Evolutionary conservation across 1,284 basidiomycete genomes (phyloP).

Genomic region (Cryptococcus neoformans): DNA sequence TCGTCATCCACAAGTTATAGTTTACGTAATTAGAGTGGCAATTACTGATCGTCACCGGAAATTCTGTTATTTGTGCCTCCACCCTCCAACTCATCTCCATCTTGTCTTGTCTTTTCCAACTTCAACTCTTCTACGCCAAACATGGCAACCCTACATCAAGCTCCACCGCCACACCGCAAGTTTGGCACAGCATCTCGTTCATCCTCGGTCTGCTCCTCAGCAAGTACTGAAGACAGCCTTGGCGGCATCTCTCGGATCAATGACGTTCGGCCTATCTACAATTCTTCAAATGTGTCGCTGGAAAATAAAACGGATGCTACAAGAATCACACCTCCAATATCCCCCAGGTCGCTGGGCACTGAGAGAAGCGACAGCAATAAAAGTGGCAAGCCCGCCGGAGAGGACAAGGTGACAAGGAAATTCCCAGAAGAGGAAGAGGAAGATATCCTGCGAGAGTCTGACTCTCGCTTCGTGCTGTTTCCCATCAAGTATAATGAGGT

Average conservation of each 20-base stretch:
- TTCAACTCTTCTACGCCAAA: neutral
- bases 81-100: neutral
- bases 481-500: slow-evolving; percentile 82
- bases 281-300: slow-evolving; percentile 7
- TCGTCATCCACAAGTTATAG: no score
- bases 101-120: neutral
- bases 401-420: slow-evolving; percentile 4
- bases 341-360: neutral
- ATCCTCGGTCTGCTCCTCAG: slow-evolving; percentile 21
- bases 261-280: slow-evolving; percentile 30
- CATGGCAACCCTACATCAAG: neutral
- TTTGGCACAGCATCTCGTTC: slow-evolving; percentile 24
- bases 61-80: no score
- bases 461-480: slow-evolving; percentile 69
- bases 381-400: neutral
- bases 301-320: neutral
- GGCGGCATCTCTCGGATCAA: slow-evolving; percentile 29
- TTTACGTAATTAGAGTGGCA: no score
- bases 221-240: slow-evolving; percentile 32
- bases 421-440: slow-evolving; percentile 58
- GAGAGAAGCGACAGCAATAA: neutral
- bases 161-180: neutral
- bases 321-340: neutral
- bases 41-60: no score
- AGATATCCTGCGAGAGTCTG: slow-evolving; percentile 70